A percentile compares a stretch with the other conserved stretches of the same genome.
These are phyloP conservation scores for Musa itinerans DNA, from an alignment of 176 grass and related monocot species.

Conservation along the genomic window DNA sequence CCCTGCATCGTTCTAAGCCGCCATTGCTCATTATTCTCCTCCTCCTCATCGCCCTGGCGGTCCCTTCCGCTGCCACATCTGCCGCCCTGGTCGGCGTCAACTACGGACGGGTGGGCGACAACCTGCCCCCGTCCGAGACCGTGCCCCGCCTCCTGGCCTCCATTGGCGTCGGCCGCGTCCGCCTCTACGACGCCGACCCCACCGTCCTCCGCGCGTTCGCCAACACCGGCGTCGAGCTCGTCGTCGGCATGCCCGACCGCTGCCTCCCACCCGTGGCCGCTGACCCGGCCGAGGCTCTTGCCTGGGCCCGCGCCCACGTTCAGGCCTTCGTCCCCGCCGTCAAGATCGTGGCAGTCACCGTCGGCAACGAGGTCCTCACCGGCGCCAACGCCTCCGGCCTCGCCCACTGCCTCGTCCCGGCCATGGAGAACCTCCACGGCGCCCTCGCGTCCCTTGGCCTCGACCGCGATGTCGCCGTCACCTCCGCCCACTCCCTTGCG, in stretches of 20 bases:
- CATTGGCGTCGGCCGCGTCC: conserved; percentile 5
- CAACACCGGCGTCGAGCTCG: conserved; percentile 14
- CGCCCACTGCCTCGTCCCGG: conserved; percentile 3
- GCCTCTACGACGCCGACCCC: conserved; percentile 1
- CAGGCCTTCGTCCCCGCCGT: not conserved
- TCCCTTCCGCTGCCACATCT: not conserved
- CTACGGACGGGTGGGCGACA: conserved; percentile 10
- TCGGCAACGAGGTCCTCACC: conserved; percentile 10
- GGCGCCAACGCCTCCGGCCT: not conserved
- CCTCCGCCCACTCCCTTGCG: conserved; percentile 6
- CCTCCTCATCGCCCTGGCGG: not conserved
- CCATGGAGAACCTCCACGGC: conserved; percentile 9
- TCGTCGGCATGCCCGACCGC: conserved; percentile 4
- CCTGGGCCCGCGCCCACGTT: conserved; percentile 3
- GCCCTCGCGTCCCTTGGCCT: conserved; percentile 5
- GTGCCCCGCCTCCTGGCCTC: not conserved
- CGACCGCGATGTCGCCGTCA: conserved; percentile 1
- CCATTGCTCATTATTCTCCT: not conserved
- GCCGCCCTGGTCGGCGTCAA: conserved; percentile 1
- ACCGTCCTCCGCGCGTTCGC: conserved; percentile 6
- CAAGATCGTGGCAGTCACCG: conserved; percentile 2
- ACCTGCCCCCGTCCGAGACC: not conserved
- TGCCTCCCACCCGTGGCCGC: not conserved
- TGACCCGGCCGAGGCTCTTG: not conserved
- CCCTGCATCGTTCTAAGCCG: not conserved